Conservation (phyloP, 768 basidiomycete genomes). For the Tylopilus sp. region DNA sequence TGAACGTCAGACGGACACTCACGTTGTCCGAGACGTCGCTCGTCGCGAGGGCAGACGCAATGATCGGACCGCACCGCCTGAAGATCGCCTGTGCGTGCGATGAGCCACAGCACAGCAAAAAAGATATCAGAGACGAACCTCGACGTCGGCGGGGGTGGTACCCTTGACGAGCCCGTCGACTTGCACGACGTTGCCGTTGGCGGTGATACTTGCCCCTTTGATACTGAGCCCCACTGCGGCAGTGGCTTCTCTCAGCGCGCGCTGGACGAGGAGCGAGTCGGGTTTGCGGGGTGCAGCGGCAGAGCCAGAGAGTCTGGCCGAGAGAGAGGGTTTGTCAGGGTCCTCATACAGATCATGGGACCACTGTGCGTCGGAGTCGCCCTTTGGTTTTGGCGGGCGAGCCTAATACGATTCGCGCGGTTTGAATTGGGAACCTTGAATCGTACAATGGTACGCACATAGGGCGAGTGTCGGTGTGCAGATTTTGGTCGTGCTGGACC, state of each 20-base stretch:
- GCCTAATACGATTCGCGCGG: slow-evolving; percentile 15
- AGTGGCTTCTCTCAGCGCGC: slow-evolving; percentile 62
- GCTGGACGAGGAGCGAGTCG: slow-evolving; percentile 52
- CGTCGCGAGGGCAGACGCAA: slow-evolving; percentile 33
- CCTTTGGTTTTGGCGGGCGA: slow-evolving; percentile 53
- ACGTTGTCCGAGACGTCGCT: slow-evolving; percentile 35
- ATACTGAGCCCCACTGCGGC: slow-evolving; percentile 47
- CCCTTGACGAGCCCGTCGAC: slow-evolving; percentile 71
- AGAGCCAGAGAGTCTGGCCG: slow-evolving; percentile 49
- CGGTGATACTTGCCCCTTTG: slow-evolving; percentile 59
- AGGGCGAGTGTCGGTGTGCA: slow-evolving; percentile 30
- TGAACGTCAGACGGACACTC: slow-evolving; percentile 70
- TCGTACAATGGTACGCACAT: slow-evolving; percentile 36
- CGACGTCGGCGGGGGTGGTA: slow-evolving; percentile 80
- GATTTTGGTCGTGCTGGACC: slow-evolving; percentile 32
- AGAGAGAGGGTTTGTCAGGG: slow-evolving; percentile 52
- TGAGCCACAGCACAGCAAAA: no score
- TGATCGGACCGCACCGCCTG: slow-evolving; percentile 70
- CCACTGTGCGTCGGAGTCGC: slow-evolving; percentile 65
- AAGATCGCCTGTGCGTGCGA: slow-evolving; percentile 77
- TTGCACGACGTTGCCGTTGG: slow-evolving; percentile 65
- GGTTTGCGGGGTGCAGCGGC: slow-evolving; percentile 47
- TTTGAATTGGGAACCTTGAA: no score
- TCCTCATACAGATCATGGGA: slow-evolving; percentile 68
- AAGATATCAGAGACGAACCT: slow-evolving; percentile 23